Evolutionary conservation across 139 green algal genomes (phyloP).

Genomic region (Eudorina sp.): DNA sequence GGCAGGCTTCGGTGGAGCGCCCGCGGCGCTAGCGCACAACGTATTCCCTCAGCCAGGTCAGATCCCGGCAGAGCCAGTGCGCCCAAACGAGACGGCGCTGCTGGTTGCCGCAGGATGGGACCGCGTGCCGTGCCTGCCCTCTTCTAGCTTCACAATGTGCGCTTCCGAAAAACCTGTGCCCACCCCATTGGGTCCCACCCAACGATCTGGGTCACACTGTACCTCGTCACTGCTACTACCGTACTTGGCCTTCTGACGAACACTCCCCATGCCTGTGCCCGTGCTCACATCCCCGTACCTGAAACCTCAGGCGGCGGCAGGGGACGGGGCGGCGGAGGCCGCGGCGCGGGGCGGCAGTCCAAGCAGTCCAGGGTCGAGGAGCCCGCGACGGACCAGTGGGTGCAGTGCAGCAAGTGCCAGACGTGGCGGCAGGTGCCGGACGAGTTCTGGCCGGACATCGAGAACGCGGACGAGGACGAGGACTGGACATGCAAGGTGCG

Average conservation of each 20-base stretch:
- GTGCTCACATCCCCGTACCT: too few relatives aligned
- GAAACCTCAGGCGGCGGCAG: too few relatives aligned
- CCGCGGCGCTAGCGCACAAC: background rate
- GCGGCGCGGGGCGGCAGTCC: background rate
- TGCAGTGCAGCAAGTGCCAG: slow-evolving; percentile 53
- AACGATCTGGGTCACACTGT: too few relatives aligned
- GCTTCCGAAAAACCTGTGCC: too few relatives aligned
- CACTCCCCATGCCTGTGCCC: too few relatives aligned
- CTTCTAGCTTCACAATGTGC: too few relatives aligned
- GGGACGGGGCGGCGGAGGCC: background rate
- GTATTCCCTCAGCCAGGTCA: background rate
- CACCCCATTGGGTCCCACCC: too few relatives aligned
- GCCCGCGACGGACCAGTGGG: slow-evolving; percentile 42
- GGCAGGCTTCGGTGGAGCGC: background rate
- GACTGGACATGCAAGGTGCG: slow-evolving; percentile 59
- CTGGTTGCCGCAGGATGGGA: too few relatives aligned
- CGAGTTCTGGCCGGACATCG: slow-evolving; percentile 57
- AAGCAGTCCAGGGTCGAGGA: background rate
- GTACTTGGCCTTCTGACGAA: too few relatives aligned
- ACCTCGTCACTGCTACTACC: too few relatives aligned
- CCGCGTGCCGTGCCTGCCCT: too few relatives aligned
- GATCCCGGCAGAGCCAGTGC: background rate
- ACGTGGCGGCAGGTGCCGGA: slow-evolving; percentile 54
- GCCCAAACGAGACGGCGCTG: too few relatives aligned
- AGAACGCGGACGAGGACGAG: slow-evolving; percentile 51